phyloP scores from a whole-genome alignment of 352 stramenopile species.

The Phytophthora boehmeriae region DNA sequence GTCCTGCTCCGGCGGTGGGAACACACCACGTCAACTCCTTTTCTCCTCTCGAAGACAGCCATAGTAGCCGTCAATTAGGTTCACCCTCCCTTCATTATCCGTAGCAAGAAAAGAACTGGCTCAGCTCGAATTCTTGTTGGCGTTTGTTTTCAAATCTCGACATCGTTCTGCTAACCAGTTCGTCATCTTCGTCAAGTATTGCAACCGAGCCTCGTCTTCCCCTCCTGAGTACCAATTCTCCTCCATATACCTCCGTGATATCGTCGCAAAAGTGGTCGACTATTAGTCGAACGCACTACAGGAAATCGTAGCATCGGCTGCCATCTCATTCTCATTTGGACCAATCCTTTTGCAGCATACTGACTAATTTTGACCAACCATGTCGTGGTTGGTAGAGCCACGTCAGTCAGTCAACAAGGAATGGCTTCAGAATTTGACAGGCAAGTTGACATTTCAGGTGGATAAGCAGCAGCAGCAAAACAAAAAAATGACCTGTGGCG shows the following conservation, averaged over 20 bases:
- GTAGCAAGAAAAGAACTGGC: constrained; percentile 3
- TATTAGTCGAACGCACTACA: too few relatives aligned
- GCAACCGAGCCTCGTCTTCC: background rate
- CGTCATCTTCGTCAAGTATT: constrained; percentile 4
- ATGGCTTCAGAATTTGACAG: too few relatives aligned
- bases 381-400: too few relatives aligned
- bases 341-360: too few relatives aligned
- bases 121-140: background rate
- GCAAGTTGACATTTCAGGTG: too few relatives aligned
- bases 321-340: too few relatives aligned
- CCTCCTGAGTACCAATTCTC: constrained; percentile 1
- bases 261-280: background rate
- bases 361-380: background rate
- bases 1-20: constrained; percentile 1
- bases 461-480: background rate
- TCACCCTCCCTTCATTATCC: background rate
- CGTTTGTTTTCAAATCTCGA: background rate
- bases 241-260: background rate
- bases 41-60: background rate
- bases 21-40: background rate
- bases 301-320: too few relatives aligned
- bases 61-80: constrained; percentile 1
- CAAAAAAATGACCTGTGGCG: constrained; percentile 1
- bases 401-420: too few relatives aligned
- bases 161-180: background rate